Percentiles rank a stretch among this genome's conserved stretches.
Evolutionary conservation across 78 protist species (phyloP).

Genomic region (Chrysochromulina parva): DNA sequence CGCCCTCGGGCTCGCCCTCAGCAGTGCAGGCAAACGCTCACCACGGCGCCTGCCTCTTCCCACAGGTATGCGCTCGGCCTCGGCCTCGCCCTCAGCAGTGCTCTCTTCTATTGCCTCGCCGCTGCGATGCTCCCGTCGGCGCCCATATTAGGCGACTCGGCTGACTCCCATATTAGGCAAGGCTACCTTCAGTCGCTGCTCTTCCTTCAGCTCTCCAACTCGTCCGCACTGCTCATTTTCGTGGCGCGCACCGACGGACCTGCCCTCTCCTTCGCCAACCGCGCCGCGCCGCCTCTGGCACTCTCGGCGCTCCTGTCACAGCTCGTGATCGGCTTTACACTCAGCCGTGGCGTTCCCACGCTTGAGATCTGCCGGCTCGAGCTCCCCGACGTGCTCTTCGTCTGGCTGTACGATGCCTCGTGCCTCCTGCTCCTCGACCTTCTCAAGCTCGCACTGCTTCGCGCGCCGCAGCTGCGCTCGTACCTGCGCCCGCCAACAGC

Average conservation of each 20-base stretch:
- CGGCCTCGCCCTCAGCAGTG: no score
- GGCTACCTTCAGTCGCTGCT: background rate
- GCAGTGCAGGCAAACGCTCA: no score
- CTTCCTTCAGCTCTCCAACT: background rate
- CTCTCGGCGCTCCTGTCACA: background rate
- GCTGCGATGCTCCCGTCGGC: background rate
- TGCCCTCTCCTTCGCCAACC: background rate
- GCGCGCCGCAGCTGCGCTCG: no score
- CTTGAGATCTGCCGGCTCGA: background rate
- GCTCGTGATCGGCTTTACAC: background rate
- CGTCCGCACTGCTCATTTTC: conserved; percentile 1
- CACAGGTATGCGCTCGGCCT: no score
- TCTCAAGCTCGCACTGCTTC: background rate
- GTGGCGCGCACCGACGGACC: background rate
- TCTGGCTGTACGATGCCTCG: background rate
- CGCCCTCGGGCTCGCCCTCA: background rate
- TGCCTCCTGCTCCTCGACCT: conserved; percentile 1
- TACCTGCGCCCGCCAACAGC: no score
- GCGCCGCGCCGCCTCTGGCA: background rate
- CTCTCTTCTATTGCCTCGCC: background rate
- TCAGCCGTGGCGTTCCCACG: background rate
- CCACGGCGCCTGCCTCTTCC: background rate
- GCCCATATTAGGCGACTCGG: background rate
- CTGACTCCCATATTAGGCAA: no score
- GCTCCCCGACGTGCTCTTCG: background rate